Conservation (phyloP, 352 stramenopile genomes). For the Phytopythium vexans region DNA sequence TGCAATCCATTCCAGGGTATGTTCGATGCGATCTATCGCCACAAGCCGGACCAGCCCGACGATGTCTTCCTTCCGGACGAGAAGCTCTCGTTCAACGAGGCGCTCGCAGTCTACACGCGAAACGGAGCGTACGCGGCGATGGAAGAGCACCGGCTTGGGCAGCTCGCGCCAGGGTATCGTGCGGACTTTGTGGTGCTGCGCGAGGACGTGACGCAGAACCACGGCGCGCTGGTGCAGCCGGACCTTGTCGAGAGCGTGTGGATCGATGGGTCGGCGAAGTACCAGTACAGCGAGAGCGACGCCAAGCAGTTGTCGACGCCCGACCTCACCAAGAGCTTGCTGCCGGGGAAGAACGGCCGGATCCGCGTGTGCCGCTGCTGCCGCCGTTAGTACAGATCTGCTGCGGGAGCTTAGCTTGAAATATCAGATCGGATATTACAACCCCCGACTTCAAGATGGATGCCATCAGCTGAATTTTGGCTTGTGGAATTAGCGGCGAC, state of each 20-base stretch:
- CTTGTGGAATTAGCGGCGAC: too few relatives aligned
- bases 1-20: constrained; percentile 87
- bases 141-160: constrained; percentile 48
- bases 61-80: constrained; percentile 64
- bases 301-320: not conserved
- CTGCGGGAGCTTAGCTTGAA: too few relatives aligned
- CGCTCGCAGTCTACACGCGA: constrained; percentile 80
- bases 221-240: constrained; percentile 31
- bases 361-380: constrained; percentile 66
- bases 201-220: constrained; percentile 43
- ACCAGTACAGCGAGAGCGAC: constrained; percentile 27
- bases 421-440: too few relatives aligned
- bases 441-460: too few relatives aligned
- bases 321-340: constrained; percentile 55
- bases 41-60: constrained; percentile 40
- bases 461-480: too few relatives aligned
- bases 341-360: constrained; percentile 72
- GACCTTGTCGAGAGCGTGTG: constrained; percentile 67
- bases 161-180: constrained; percentile 44
- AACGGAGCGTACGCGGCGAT: constrained; percentile 66
- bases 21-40: constrained; percentile 84
- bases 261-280: constrained; percentile 57
- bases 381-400: constrained; percentile 13
- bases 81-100: constrained; percentile 66
- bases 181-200: constrained; percentile 78